Conservation (phyloP, 768 basidiomycete species). For the Lentinula lateritia region DNA sequence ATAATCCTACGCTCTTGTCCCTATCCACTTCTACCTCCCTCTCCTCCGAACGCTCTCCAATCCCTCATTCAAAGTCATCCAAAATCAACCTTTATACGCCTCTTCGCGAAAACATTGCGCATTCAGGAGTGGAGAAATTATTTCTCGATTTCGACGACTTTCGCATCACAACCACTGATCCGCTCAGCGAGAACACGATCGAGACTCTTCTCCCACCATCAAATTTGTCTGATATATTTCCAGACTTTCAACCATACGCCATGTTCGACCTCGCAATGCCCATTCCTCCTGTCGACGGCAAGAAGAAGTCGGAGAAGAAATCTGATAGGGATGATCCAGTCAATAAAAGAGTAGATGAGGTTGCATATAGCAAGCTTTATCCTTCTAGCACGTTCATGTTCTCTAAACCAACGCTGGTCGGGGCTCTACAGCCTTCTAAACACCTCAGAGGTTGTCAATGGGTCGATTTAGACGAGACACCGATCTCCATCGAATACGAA, state of each 20-base stretch:
- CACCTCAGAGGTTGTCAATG: slow-evolving; percentile 64
- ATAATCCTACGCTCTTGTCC: slow-evolving; percentile 42
- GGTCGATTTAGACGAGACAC: slow-evolving; percentile 53
- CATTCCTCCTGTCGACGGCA: slow-evolving; percentile 27
- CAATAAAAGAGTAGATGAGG: slow-evolving; percentile 72
- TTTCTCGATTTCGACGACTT: slow-evolving; percentile 44
- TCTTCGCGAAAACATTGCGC: slow-evolving; percentile 57
- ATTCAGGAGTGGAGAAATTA: slow-evolving; percentile 50
- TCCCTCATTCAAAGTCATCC: slow-evolving; percentile 29
- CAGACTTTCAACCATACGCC: slow-evolving; percentile 66
- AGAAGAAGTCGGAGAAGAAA: slow-evolving; percentile 56
- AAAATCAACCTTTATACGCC: slow-evolving; percentile 48
- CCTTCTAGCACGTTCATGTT: slow-evolving; percentile 77
- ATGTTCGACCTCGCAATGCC: slow-evolving; percentile 44
- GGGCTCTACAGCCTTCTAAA: slow-evolving; percentile 77
- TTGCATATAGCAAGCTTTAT: slow-evolving; percentile 67
- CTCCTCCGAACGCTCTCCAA: slow-evolving; percentile 28
- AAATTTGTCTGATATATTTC: slow-evolving; percentile 71
- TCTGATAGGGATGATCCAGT: slow-evolving; percentile 60
- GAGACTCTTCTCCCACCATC: slow-evolving; percentile 21
- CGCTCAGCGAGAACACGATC: slow-evolving; percentile 20
- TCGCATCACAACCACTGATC: slow-evolving; percentile 15
- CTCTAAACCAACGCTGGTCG: slow-evolving; percentile 76
- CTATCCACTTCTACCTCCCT: slow-evolving; percentile 33
- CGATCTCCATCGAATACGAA: slow-evolving; percentile 31